Evolutionary conservation across 495 filamentous ascomycete species (phyloP), one percentile per base, ranked within the genome.

Genomic region (Daldinia decipiens): DNA sequence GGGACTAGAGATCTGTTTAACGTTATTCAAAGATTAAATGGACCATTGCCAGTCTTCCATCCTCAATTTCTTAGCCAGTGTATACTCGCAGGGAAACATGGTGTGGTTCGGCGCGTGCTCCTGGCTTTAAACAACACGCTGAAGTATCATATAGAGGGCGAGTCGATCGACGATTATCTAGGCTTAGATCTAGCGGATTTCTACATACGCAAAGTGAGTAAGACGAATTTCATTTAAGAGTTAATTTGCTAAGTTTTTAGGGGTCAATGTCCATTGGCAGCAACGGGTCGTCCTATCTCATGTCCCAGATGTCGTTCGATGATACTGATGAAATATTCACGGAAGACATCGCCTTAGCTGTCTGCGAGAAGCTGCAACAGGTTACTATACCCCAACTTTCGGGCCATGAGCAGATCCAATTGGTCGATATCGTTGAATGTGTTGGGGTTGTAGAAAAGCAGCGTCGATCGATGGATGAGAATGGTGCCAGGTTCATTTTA

Each of bases 1-100:
- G 78, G 76, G 24, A 76, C 72, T 36, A 78, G 85, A 74, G 89
- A 95, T 74, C 78, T 97, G 13, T 97, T 96, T 70, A 89, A 93
- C 6, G 86, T 94, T 12, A 91, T 97, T 27, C 90, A 90, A 60
- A 82, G 90, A 52, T 79, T 98, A 40, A 98, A 98, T 74, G 93
- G 93, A 0, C 92, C 94, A 15, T 82, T 98, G 32, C 95, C 96
- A 5, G 87, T 96, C 7, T 99, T 94, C 74, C 95, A 99, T 71
- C 96, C 96, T 7, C 93, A 97, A 73, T 93, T 97, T 68, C 78
- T 99, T 7, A 89, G 91, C 63, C 94, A 98, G 77, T 94, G 92
- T 70, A 94, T 97, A 27, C 84, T 97, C 6, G 84, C 90, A 19
- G 95, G 94, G 3, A 96, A 96, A 76, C 87, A 86, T 32, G 77